Conservation (phyloP, 305 asterid genomes). For the Fraxinus nigra region DNA sequence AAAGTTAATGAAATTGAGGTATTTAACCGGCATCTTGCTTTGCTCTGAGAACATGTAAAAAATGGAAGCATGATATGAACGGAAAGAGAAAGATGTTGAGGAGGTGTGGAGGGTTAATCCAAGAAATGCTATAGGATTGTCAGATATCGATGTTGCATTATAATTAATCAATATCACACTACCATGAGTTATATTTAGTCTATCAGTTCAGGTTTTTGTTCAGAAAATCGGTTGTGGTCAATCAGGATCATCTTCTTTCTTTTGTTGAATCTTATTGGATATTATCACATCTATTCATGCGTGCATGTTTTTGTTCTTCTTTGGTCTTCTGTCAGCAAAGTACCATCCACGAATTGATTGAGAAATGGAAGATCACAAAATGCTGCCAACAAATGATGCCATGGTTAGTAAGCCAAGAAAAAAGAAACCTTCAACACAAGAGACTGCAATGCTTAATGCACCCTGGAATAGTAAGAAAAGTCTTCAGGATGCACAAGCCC, state of each 20-base stretch:
- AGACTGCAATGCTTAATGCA: constrained; percentile 34
- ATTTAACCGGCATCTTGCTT: not conserved
- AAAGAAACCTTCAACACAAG: constrained; percentile 42
- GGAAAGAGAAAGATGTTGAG: not conserved
- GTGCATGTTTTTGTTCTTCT: not conserved
- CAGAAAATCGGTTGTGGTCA: not conserved
- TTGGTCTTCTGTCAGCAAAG: not conserved
- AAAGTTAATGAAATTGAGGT: not conserved
- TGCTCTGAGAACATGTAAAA: not conserved
- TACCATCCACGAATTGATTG: constrained; percentile 8
- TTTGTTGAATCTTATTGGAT: not conserved
- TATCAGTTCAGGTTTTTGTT: not conserved
- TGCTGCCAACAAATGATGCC: constrained; percentile 30
- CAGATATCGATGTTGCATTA: not conserved
- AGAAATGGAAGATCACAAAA: constrained; percentile 56
- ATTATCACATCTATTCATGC: not conserved
- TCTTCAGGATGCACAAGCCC: constrained; percentile 28
- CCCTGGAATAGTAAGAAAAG: constrained; percentile 36
- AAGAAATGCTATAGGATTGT: not conserved
- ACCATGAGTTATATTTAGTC: not conserved
- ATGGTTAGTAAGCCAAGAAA: constrained; percentile 45
- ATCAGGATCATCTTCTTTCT: not conserved
- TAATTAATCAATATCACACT: not conserved
- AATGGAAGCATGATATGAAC: not conserved
- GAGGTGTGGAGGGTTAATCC: not conserved